These are phyloP conservation scores for Fonsecaea erecta DNA, from an alignment of 2,329 filamentous ascomycete genomes.

Conservation along the genomic window DNA sequence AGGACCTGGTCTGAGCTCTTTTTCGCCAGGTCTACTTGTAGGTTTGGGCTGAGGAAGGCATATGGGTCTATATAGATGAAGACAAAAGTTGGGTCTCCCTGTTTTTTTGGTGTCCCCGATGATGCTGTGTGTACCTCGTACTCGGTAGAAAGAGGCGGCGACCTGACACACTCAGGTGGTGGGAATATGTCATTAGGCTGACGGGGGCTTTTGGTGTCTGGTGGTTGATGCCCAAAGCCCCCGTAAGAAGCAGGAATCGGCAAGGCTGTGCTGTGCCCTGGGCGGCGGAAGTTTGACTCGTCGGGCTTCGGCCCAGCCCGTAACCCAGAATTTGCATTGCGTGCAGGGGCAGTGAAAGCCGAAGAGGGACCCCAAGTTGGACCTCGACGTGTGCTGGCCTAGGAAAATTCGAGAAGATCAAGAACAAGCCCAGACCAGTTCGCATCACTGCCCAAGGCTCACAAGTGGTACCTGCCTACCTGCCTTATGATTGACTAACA, in stretches of 20 bases:
- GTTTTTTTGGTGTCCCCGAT: not conserved
- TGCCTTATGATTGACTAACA: too few species aligned
- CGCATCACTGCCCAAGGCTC: not conserved
- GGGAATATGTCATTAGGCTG: not conserved
- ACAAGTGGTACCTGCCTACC: not conserved
- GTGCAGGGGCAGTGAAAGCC: not conserved
- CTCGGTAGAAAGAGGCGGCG: not conserved
- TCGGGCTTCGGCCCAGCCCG: slow-evolving; percentile 16
- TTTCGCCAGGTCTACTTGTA: slow-evolving; percentile 5
- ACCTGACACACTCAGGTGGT: not conserved
- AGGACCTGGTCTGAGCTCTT: slow-evolving; percentile 14
- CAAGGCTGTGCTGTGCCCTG: not conserved
- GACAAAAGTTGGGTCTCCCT: slow-evolving; percentile 20
- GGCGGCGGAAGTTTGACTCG: not conserved
- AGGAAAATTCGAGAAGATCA: not conserved
- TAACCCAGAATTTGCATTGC: not conserved
- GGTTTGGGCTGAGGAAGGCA: slow-evolving; percentile 15
- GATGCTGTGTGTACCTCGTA: not conserved
- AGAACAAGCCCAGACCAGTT: not conserved
- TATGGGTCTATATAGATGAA: slow-evolving; percentile 25
- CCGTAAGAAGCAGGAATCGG: not conserved
- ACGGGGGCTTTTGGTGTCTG: not conserved
- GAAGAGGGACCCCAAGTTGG: not conserved
- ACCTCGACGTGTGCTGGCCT: too few species aligned
- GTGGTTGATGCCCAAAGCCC: not conserved